Conservation (phyloP, 2,329 filamentous ascomycete genomes). For the Colletotrichum sp. region DNA sequence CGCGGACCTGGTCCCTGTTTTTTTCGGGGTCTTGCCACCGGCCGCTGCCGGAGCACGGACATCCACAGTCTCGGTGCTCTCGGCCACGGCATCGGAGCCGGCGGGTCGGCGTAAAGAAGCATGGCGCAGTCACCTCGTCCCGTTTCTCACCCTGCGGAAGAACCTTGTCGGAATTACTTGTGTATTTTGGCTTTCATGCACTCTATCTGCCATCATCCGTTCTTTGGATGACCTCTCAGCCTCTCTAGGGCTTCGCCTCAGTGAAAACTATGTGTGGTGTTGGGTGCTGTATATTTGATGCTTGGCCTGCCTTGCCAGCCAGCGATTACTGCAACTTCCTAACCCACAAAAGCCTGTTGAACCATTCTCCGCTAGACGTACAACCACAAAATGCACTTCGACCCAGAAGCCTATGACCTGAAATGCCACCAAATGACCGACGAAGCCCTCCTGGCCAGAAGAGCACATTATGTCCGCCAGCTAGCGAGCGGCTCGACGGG, state of each 20-base stretch:
- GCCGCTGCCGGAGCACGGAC: not conserved
- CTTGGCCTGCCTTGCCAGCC: not conserved
- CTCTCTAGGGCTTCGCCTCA: not conserved
- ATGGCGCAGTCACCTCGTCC: not conserved
- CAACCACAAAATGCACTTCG: slow-evolving; percentile 36
- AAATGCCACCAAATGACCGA: slow-evolving; percentile 40
- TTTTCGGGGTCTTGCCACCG: not conserved
- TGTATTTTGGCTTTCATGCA: not conserved
- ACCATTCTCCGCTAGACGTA: not conserved
- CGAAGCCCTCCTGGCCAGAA: slow-evolving; percentile 37
- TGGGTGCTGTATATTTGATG: not conserved
- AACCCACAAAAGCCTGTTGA: not conserved
- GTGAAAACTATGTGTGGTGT: not conserved
- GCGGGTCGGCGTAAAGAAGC: not conserved
- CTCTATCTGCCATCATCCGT: not conserved
- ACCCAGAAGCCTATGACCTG: slow-evolving; percentile 42
- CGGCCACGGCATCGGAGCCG: not conserved
- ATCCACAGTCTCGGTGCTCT: not conserved
- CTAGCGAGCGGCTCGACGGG: slow-evolving; percentile 41
- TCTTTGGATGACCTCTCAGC: not conserved
- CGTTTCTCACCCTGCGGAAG: not conserved
- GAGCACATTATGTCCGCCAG: slow-evolving; percentile 46
- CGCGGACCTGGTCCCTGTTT: not conserved
- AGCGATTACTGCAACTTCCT: not conserved
- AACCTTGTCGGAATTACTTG: not conserved